Conservation (phyloP, 73 alveolate genomes). For the Tetrahymena elliotti region DNA sequence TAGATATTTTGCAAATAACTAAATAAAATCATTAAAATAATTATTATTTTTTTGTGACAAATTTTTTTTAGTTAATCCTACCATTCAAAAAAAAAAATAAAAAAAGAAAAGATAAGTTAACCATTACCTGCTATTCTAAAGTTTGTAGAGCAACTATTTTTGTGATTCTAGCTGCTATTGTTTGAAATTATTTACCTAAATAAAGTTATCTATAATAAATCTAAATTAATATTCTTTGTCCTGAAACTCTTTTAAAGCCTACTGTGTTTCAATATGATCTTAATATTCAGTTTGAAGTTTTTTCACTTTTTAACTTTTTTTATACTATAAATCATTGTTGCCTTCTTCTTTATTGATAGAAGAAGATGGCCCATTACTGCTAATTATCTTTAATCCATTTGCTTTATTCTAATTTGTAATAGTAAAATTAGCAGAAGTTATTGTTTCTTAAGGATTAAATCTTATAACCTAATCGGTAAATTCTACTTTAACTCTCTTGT, state of each 20-base stretch:
- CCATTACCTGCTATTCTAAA: background rate
- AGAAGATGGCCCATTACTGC: background rate
- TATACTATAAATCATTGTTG: background rate
- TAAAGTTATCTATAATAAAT: background rate
- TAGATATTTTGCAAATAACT: background rate
- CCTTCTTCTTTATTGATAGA: background rate
- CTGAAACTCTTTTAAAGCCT: background rate
- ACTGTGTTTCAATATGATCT: background rate
- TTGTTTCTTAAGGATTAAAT: background rate
- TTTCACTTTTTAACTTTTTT: background rate
- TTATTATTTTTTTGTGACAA: too few relatives aligned
- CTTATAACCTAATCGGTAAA: background rate
- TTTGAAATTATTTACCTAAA: background rate
- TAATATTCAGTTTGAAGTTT: background rate
- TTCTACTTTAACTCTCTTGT: background rate
- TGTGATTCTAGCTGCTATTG: background rate
- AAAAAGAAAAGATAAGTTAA: too few relatives aligned
- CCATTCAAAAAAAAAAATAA: background rate
- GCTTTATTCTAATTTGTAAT: background rate
- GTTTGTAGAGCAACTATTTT: background rate
- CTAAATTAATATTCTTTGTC: background rate
- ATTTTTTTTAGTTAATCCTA: background rate
- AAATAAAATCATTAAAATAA: too few relatives aligned
- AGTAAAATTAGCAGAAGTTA: background rate
- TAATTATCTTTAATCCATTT: background rate